Percentiles rank a stretch among this genome's conserved stretches.
phyloP scores from a whole-genome alignment of 371 early-diverging fungal genomes.

The Homolaphlyctis polyrhiza region DNA sequence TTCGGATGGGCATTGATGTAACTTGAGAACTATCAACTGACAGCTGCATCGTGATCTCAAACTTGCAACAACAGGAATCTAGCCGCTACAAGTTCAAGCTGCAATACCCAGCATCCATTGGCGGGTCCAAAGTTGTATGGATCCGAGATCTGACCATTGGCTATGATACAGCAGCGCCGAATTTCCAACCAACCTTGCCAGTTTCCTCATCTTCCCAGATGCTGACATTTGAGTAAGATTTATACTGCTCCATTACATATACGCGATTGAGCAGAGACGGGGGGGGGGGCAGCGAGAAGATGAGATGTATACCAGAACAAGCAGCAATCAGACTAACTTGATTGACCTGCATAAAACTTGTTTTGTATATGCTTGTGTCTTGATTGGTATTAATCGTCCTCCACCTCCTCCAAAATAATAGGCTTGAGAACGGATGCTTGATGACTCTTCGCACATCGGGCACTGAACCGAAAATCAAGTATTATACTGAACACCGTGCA shows the following conservation, averaged over 20 bases:
- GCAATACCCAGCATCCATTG: constrained; percentile 69
- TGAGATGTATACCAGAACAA: not conserved
- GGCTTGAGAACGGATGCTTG: constrained; percentile 8
- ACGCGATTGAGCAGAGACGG: not conserved
- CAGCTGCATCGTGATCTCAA: too few species aligned
- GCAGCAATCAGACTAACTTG: not conserved
- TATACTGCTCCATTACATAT: not conserved
- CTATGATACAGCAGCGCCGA: constrained; percentile 68
- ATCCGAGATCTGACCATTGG: constrained; percentile 88
- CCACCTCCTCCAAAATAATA: too few species aligned
- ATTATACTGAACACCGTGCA: constrained; percentile 78
- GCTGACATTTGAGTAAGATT: constrained; percentile 72
- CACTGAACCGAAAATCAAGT: constrained; percentile 96
- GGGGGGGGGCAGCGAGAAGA: not conserved
- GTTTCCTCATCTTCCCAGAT: constrained; percentile 80
- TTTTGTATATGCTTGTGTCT: too few species aligned
- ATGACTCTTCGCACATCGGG: constrained; percentile 48
- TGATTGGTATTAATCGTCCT: too few species aligned
- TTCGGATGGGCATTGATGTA: not conserved
- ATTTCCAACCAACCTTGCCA: constrained; percentile 66
- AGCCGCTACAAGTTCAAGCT: constrained; percentile 17
- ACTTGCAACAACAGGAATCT: too few species aligned
- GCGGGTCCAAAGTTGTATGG: constrained; percentile 58
- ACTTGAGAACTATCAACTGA: too few species aligned
- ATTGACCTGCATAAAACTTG: too few species aligned